Percentiles rank a stretch among this genome's conserved stretches.
phyloP scores from a whole-genome alignment of 441 rosid genomes.

The Manihot esculenta region DNA sequence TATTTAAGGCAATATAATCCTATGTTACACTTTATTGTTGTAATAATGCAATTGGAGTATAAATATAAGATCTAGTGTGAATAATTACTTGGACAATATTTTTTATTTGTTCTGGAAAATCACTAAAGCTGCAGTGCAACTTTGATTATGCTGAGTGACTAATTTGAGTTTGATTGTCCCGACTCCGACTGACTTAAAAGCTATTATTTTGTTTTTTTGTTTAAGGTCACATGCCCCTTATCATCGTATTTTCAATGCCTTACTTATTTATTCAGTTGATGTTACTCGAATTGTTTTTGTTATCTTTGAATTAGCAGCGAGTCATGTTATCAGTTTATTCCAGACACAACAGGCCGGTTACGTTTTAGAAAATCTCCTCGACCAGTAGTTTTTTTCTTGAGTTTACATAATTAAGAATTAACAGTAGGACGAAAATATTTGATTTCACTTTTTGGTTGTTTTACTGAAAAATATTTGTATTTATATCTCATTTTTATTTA shows the following conservation, averaged over 20 bases:
- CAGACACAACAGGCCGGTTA: background rate
- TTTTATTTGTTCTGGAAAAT: background rate
- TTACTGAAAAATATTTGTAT: background rate
- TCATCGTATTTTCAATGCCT: background rate
- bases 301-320: background rate
- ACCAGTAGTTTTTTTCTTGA: background rate
- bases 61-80: background rate
- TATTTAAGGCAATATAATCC: too few relatives aligned
- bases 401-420: background rate
- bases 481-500: background rate
- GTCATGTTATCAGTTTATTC: background rate
- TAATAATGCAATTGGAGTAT: background rate
- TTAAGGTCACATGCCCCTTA: background rate
- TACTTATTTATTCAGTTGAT: too few relatives aligned
- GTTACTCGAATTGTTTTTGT: background rate
- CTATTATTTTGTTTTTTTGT: background rate
- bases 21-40: background rate
- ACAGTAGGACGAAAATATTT: background rate
- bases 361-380: background rate
- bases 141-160: background rate
- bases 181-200: background rate
- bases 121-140: background rate
- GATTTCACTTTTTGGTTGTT: slow-evolving; percentile 3
- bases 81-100: background rate
- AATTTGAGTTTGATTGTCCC: background rate